phyloP scores from a whole-genome alignment of 257 asterid species.

The Solanum paucissectum region DNA sequence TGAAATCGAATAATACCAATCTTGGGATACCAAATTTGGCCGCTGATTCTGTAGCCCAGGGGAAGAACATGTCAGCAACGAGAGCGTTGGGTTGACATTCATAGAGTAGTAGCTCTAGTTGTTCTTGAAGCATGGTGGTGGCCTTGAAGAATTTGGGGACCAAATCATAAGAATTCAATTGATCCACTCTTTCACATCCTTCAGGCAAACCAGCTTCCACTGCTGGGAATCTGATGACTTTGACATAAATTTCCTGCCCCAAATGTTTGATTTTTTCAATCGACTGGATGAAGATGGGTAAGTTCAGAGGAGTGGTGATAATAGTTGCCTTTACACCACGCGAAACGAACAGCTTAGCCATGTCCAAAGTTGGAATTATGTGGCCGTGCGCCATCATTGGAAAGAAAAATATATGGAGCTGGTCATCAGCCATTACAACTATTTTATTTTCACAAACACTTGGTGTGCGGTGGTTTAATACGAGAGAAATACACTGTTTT shows the following conservation, averaged over 20 bases:
- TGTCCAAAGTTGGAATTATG: slow-evolving; percentile 20
- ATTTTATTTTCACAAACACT: not conserved
- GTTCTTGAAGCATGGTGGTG: not conserved
- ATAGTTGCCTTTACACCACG: slow-evolving; percentile 10
- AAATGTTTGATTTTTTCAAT: not conserved
- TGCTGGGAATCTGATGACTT: slow-evolving; percentile 4
- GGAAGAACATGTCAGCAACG: not conserved
- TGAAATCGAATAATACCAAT: not conserved
- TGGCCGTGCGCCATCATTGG: slow-evolving; percentile 23
- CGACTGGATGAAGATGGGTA: not conserved
- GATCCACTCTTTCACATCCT: not conserved
- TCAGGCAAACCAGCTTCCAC: slow-evolving; percentile 2
- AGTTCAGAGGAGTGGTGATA: slow-evolving; percentile 3
- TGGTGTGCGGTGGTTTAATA: not conserved
- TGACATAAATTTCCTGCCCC: not conserved
- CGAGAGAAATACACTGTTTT: not conserved
- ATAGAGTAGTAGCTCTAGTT: not conserved
- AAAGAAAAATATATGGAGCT: slow-evolving; percentile 18
- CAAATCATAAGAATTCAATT: not conserved
- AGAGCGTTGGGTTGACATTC: not conserved
- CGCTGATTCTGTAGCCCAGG: not conserved
- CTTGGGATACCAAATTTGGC: not conserved
- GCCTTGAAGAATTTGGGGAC: not conserved
- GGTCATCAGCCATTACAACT: not conserved
- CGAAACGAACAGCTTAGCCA: slow-evolving; percentile 16